phyloP scores from a whole-genome alignment of 2,329 filamentous ascomycete genomes.

The Botrytis sinoallii region DNA sequence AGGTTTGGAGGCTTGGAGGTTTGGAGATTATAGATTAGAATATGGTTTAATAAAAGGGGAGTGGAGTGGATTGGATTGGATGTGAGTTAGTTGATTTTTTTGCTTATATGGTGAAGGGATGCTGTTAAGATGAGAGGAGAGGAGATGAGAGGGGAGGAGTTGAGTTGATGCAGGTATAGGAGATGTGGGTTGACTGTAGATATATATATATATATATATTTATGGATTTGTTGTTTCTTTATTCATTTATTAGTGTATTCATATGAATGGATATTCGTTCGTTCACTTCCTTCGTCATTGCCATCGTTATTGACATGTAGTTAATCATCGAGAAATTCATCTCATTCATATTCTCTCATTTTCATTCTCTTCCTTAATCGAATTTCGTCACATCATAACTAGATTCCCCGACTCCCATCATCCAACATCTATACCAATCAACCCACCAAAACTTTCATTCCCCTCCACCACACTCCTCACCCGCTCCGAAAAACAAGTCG shows the following conservation, averaged over 20 bases:
- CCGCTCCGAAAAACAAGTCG: neutral
- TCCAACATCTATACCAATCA: too few species aligned
- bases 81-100: neutral
- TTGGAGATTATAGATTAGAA: too few species aligned
- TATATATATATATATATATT: neutral
- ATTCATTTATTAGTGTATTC: neutral
- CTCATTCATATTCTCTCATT: neutral
- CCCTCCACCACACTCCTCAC: neutral
- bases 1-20: too few species aligned
- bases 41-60: too few species aligned
- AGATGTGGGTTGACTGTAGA: neutral
- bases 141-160: too few species aligned
- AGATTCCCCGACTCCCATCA: neutral
- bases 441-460: neutral
- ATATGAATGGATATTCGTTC: too few species aligned
- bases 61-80: neutral
- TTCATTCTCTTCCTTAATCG: neutral
- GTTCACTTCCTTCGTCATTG: too few species aligned
- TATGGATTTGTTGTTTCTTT: neutral
- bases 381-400: neutral
- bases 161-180: neutral
- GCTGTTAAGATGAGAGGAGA: too few species aligned
- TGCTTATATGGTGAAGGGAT: neutral
- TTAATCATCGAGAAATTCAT: neutral
- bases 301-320: rapidly evolving